Conservation (phyloP, 768 basidiomycete genomes). For the Inosperma sp. region DNA sequence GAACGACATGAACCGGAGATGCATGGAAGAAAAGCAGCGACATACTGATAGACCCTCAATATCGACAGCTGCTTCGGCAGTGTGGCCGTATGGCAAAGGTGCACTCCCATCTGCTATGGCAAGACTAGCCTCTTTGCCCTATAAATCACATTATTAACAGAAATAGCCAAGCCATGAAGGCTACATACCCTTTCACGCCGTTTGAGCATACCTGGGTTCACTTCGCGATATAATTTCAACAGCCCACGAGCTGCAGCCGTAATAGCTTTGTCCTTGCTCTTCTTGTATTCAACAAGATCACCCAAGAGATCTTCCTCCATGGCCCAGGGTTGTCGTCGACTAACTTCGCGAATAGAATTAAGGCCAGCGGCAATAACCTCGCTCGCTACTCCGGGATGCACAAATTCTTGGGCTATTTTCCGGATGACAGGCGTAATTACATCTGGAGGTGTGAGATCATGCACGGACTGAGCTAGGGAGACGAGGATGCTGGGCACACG, state of each 20-base stretch:
- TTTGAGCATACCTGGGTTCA: constrained; percentile 91
- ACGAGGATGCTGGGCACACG: constrained; percentile 91
- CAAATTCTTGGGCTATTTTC: constrained; percentile 93
- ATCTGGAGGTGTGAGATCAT: constrained; percentile 93
- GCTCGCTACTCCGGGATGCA: constrained; percentile 93
- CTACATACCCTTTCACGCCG: constrained; percentile 70
- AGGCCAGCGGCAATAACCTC: constrained; percentile 97
- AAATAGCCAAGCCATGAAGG: neutral
- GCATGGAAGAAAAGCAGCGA: neutral
- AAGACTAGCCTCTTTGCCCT: constrained; percentile 92
- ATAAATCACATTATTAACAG: constrained; percentile 12
- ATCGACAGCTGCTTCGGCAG: constrained; percentile 65
- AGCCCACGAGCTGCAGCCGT: constrained; percentile 85
- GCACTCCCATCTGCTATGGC: constrained; percentile 57
- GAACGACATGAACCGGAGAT: neutral
- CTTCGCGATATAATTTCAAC: constrained; percentile 88
- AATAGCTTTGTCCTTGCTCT: constrained; percentile 92
- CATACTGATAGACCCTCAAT: constrained; percentile 87
- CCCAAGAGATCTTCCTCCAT: constrained; percentile 94
- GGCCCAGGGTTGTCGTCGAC: constrained; percentile 89
- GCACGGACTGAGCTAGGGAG: constrained; percentile 89
- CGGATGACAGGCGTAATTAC: constrained; percentile 82
- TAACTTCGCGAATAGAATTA: constrained; percentile 94
- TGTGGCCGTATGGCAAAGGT: constrained; percentile 81
- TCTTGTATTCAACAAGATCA: constrained; percentile 91